Conservation (phyloP, 2,329 filamentous ascomycete genomes). For the Fusarium camptoceras region DNA sequence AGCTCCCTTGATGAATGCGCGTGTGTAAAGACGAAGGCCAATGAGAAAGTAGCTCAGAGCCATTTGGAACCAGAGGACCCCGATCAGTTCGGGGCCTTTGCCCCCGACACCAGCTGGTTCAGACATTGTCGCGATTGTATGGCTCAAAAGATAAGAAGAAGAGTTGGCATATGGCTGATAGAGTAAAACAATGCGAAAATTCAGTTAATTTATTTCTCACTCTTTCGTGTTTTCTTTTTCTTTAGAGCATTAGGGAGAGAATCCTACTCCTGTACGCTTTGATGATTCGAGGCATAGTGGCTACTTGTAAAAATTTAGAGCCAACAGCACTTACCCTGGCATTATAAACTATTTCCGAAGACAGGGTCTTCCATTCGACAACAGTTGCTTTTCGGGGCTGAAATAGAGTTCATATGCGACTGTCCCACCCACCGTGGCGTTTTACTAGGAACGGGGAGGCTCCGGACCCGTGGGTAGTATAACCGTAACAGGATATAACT, state of each 20-base stretch:
- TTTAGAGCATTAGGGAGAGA: background rate
- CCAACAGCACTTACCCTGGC: background rate
- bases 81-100: background rate
- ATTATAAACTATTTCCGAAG: background rate
- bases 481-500: background rate
- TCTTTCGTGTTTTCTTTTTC: background rate
- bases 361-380: background rate
- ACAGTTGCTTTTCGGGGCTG: background rate
- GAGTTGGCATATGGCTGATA: too few species aligned
- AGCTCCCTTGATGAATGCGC: background rate
- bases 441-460: background rate
- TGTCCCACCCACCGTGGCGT: background rate
- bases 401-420: background rate
- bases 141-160: background rate
- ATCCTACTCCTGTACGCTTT: background rate
- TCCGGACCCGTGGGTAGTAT: background rate
- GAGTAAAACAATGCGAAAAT: too few species aligned
- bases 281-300: background rate
- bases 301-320: background rate
- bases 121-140: background rate
- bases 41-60: background rate
- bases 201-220: background rate
- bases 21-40: background rate
- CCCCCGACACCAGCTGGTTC: background rate
- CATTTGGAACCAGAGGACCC: background rate